Evolutionary conservation across 805 yeast genomes (phyloP).

Genomic region (Trichomonascus vanleenenianus): DNA sequence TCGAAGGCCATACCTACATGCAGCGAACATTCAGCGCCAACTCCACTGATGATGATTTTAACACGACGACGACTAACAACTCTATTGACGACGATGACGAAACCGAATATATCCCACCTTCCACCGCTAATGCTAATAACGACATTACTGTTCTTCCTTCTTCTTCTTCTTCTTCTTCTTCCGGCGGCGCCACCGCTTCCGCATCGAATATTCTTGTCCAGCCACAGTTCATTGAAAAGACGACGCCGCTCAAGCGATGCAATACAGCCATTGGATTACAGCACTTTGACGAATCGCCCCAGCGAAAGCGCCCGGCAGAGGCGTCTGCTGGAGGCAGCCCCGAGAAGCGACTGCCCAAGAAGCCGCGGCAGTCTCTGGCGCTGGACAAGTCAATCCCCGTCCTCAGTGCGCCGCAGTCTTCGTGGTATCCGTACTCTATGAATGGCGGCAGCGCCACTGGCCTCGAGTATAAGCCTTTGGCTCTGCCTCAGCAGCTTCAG

Average conservation of each 20-base stretch:
- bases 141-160: no score
- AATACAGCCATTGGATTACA: slow-evolving; percentile 22
- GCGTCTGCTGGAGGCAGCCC: background rate
- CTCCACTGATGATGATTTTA: slow-evolving; percentile 14
- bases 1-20: background rate
- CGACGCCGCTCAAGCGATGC: slow-evolving; percentile 15
- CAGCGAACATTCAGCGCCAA: slow-evolving; percentile 2
- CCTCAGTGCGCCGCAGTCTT: slow-evolving; percentile 1
- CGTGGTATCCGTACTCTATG: background rate
- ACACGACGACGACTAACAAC: background rate
- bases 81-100: slow-evolving; percentile 8
- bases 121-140: no score
- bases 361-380: no score
- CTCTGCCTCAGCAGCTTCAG: background rate
- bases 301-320: background rate
- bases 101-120: slow-evolving; percentile 4
- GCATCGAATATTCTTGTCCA: background rate
- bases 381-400: background rate
- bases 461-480: background rate
- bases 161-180: no score
- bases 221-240: background rate
- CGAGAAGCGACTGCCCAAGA: slow-evolving; percentile 1
- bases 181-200: background rate
- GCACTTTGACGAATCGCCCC: slow-evolving; percentile 9
- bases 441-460: background rate